Base-by-base conservation (phyloP, 2,329 filamentous ascomycete genomes). In the Epichloe scottii region DNA sequence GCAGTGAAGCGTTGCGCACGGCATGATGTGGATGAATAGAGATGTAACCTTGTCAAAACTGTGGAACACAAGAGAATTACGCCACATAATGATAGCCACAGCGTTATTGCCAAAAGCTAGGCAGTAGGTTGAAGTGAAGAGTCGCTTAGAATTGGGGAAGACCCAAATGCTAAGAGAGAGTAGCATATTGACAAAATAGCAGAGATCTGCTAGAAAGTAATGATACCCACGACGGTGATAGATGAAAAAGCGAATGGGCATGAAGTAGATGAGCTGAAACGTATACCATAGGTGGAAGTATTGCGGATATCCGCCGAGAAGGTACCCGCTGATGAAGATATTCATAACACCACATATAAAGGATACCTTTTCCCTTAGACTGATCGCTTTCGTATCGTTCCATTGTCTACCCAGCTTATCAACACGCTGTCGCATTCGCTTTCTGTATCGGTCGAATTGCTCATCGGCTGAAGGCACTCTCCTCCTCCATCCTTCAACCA, bases 11-110 rank as follows among this genome's bases (percentile, higher is more conserved):
- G 90, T 88, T 5, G 87, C 91, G 57, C 90, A 95, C 1, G 93
- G 93, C 91, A 98, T 98, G 62, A 98, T 95, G 68, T 98, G 93
- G 59, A 98, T 96, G 71, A 98, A 98, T n/a, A 98, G 77, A 64
- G 88, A 93, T 12, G 90, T 94, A 54, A 97, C 89, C 69, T 98
- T 98, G 75, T 98, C 93, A 69, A 98, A 83, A 63, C 89, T 95
- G 73, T 98, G 93, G 67, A 98, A 98, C 45, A 98, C 93, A 63
- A 98, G 79, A 34, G 90, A 96, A 67, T 98, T 98, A 56, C 93
- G 83, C 93, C 93, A 98, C 90, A 98, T 93, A 64, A 93, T 89
- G 66, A 98, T 97, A 12, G 93, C 93, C 45, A 96, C 83, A 19
- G 93, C 93, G 64, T 98, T 98, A 69, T 98, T 98, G 56, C 93